These are phyloP conservation scores for Penicillium dipodomyicola DNA, from an alignment of 495 filamentous ascomycete genomes.

Conservation along the genomic window DNA sequence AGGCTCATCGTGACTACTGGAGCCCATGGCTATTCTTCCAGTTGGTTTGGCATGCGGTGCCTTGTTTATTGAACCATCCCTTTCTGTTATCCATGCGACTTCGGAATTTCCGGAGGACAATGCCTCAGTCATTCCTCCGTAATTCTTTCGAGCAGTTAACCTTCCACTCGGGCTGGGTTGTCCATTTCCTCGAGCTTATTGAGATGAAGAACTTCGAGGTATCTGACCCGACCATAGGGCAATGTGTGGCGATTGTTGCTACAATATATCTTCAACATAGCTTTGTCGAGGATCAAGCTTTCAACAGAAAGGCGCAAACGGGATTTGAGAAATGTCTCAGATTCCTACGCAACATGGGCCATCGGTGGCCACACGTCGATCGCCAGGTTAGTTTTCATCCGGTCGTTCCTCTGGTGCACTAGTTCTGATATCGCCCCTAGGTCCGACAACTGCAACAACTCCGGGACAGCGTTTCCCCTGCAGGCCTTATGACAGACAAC, in stretches of 20 bases:
- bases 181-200: slow-evolving; percentile 33
- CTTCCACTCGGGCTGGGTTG: slow-evolving; percentile 32
- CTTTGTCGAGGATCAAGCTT: slow-evolving; percentile 34
- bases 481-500: slow-evolving; percentile 11
- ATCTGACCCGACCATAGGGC: slow-evolving; percentile 33
- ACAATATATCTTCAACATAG: slow-evolving; percentile 40
- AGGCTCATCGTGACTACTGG: slow-evolving; percentile 43
- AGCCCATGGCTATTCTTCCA: slow-evolving; percentile 46
- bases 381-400: slow-evolving; percentile 21
- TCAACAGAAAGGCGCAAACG: slow-evolving; percentile 30
- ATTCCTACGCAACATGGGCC: slow-evolving; percentile 26
- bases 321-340: slow-evolving; percentile 35
- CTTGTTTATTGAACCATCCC: slow-evolving; percentile 44
- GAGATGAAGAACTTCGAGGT: slow-evolving; percentile 33
- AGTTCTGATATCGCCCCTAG: slow-evolving; percentile 13
- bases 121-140: slow-evolving; percentile 38
- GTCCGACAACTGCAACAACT: slow-evolving; percentile 29
- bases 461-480: slow-evolving; percentile 30
- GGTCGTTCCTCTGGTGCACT: neutral
- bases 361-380: slow-evolving; percentile 32
- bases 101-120: slow-evolving; percentile 38
- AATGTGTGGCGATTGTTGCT: slow-evolving; percentile 35
- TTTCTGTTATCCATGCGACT: slow-evolving; percentile 44
- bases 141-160: slow-evolving; percentile 39
- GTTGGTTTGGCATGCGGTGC: slow-evolving; percentile 42